Base-by-base conservation (phyloP, 768 basidiomycete genomes). In the Agaricus subrufescens region DNA sequence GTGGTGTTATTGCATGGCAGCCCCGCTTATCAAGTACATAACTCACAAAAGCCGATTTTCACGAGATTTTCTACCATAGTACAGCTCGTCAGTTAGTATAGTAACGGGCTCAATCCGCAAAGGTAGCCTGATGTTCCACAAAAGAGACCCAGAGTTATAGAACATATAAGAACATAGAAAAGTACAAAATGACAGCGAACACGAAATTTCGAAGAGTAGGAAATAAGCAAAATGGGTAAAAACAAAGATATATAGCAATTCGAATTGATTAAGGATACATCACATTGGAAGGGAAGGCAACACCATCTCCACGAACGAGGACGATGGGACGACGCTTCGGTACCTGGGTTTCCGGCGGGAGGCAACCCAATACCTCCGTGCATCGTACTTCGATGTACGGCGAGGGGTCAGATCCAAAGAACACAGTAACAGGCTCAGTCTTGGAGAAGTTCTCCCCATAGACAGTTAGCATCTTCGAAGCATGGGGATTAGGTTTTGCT, bases 361-460 rank as follows among this genome's bases (percentile, higher is more conserved):
- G 72, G 63, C 90, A 91, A 19, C 88, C 89, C 23, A 91, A 70
- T 15, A 91, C 89, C 72, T 94, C 91, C 34, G 86, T 86, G 73
- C 92, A 93, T 58, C 91, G 82, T 64, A 94, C 85, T 73, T 93
- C 91, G 59, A 89, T 87, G 66, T 84, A 89, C n/a, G 88, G 87
- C 56, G 89, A 91, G 52, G 87, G 89, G 69, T 91, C 89, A 26
- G 85, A 83, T 42, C 93, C 92, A 63, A 94, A 92, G 78, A 91
- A 94, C 51, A 94, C 84, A 45, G 79, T 82, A 58, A 91, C 77
- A 38, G 91, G 89, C 57, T 93, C 89, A 39, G 80, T 69, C 76
- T 92, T 93, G 65, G 80, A 83, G 69, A 94, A 92, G 73, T 94
- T 90, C 72, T 94, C 90, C 56, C 92, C 93, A 63, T 93, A 91